A percentile compares a stretch with the other conserved stretches of the same genome.
Conservation (phyloP, 2,329 filamentous ascomycete genomes). For the Aspergillus caelatus region DNA sequence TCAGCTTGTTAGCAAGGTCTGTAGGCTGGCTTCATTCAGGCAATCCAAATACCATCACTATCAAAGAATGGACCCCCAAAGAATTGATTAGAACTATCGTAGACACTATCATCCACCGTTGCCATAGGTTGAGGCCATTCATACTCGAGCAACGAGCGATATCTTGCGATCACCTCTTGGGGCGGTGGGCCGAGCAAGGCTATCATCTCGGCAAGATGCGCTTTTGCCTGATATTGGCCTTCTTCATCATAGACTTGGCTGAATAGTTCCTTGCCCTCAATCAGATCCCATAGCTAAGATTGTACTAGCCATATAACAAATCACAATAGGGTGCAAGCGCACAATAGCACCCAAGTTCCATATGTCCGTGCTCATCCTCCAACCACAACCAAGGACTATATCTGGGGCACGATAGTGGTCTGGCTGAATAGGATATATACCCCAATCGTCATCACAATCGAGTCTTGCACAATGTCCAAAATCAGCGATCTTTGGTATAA, state of each 20-base stretch:
- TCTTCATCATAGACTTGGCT: conserved; percentile 31
- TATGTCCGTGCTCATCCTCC: conserved; percentile 35
- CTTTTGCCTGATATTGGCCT: conserved; percentile 33
- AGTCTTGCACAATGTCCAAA: not conserved
- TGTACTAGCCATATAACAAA: conserved; percentile 9
- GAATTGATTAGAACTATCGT: conserved; percentile 20
- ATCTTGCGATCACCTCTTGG: conserved; percentile 27
- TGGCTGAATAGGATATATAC: conserved; percentile 49
- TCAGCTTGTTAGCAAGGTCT: conserved; percentile 9
- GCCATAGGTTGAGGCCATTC: conserved; percentile 21
- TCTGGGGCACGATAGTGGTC: conserved; percentile 40
- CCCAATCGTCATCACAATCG: not conserved
- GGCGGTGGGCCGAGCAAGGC: conserved; percentile 41
- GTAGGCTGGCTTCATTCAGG: conserved; percentile 6
- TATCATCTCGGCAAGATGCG: conserved; percentile 46
- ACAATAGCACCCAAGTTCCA: conserved; percentile 38
- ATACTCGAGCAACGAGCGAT: conserved; percentile 14
- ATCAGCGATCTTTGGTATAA: not conserved
- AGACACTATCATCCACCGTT: conserved; percentile 18
- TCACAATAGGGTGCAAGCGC: conserved; percentile 23
- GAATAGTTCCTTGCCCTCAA: conserved; percentile 36
- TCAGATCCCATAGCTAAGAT: conserved; percentile 35
- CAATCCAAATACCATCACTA: conserved; percentile 18
- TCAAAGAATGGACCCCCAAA: conserved; percentile 32
- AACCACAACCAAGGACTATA: conserved; percentile 38